Conservation (phyloP, 2,329 filamentous ascomycete species). For the Trichoderma atroviride region DNA sequence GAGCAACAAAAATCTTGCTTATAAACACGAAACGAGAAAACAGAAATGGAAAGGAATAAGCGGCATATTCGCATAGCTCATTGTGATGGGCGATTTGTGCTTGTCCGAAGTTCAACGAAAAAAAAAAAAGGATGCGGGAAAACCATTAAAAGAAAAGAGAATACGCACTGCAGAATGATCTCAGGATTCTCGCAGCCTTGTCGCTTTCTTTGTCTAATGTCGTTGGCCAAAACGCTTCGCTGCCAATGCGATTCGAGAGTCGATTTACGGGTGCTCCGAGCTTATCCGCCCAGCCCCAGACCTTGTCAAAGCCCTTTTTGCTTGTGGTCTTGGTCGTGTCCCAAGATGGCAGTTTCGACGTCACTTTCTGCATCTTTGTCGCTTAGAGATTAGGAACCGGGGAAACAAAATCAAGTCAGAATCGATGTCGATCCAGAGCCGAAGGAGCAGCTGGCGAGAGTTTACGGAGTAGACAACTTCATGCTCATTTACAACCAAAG, state of each 20-base stretch:
- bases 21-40: background rate
- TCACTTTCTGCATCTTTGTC: slow-evolving; percentile 41
- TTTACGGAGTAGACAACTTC: background rate
- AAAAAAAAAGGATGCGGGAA: background rate
- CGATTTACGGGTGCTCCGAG: slow-evolving; percentile 69
- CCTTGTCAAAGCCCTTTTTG: slow-evolving; percentile 74
- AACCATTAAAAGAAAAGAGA: background rate
- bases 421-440: background rate
- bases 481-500: background rate
- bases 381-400: background rate
- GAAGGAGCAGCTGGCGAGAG: background rate
- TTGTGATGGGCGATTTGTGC: background rate
- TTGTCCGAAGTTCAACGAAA: background rate
- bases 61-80: background rate
- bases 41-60: no score
- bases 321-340: slow-evolving; percentile 55
- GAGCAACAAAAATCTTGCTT: no score
- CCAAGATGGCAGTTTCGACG: slow-evolving; percentile 49
- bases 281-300: slow-evolving; percentile 57
- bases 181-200: slow-evolving; percentile 73
- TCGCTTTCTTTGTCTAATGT: slow-evolving; percentile 73
- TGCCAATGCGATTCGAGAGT: slow-evolving; percentile 68
- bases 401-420: background rate
- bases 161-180: slow-evolving; percentile 66
- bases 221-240: slow-evolving; percentile 77